Conservation (phyloP, 164 flowering plant genomes). For the Aristolochia fimbriata region DNA sequence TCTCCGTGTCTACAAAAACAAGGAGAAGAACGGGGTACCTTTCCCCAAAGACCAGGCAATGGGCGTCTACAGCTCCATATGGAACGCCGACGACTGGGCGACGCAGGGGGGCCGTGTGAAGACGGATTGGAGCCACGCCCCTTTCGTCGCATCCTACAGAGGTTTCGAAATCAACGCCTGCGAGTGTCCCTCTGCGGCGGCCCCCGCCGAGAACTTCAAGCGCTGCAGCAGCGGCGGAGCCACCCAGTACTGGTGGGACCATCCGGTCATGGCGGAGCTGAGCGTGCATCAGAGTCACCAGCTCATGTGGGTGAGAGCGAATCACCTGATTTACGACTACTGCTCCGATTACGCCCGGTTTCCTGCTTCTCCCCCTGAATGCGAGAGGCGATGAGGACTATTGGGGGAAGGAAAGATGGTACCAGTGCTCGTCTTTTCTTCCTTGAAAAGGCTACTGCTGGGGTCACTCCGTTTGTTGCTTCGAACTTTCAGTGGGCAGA, state of each 20-base stretch:
- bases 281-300: slow-evolving; percentile 87
- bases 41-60: slow-evolving; percentile 87
- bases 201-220: slow-evolving; percentile 30
- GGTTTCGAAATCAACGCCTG: slow-evolving; percentile 74
- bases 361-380: slow-evolving; percentile 60
- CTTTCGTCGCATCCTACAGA: slow-evolving; percentile 66
- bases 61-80: slow-evolving; percentile 97
- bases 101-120: slow-evolving; percentile 91
- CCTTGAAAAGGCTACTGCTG: too few species aligned
- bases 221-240: slow-evolving; percentile 39
- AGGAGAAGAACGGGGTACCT: slow-evolving; percentile 62
- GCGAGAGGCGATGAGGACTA: slow-evolving; percentile 56
- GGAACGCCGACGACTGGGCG: slow-evolving; percentile 99
- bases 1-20: slow-evolving; percentile 59
- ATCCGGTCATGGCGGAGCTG: slow-evolving; percentile 63
- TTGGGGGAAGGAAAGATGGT: too few species aligned
- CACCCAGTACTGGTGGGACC: slow-evolving; percentile 76
- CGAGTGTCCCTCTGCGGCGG: slow-evolving; percentile 31
- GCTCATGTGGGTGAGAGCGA: slow-evolving; percentile 78
- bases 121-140: slow-evolving; percentile 88
- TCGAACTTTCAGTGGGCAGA: too few species aligned
- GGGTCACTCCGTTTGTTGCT: neutral
- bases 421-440: neutral
- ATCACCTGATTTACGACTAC: slow-evolving; percentile 77
- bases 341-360: slow-evolving; percentile 67